Evolutionary conservation across 1,284 basidiomycete genomes (phyloP).

Genomic region (Gomphus bonarii): DNA sequence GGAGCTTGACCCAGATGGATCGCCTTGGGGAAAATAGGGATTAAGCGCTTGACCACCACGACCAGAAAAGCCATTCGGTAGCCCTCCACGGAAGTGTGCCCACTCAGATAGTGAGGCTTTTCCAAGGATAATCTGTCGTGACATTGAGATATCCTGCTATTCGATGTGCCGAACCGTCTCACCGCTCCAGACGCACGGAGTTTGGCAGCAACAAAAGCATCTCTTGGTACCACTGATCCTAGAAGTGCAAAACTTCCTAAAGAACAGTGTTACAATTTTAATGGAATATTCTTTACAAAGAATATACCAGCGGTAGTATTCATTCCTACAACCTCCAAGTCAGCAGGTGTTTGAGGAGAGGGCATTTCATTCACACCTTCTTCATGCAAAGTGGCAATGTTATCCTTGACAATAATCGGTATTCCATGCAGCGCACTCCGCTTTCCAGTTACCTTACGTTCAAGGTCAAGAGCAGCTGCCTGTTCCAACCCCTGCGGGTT

Average conservation of each 20-base stretch:
- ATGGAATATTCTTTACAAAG: neutral
- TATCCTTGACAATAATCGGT: constrained; percentile 27
- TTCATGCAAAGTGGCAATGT: constrained; percentile 14
- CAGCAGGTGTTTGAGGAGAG: neutral
- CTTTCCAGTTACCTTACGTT: constrained; percentile 15
- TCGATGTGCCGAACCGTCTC: neutral
- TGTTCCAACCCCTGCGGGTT: constrained; percentile 19
- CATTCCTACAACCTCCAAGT: constrained; percentile 8
- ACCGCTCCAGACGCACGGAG: constrained; percentile 22
- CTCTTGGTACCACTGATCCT: neutral
- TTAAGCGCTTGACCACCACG: constrained; percentile 30
- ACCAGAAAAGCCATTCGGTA: constrained; percentile 28
- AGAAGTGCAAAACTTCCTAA: neutral
- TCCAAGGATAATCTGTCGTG: constrained; percentile 15
- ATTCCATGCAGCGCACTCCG: constrained; percentile 24
- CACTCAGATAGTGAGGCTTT: constrained; percentile 23
- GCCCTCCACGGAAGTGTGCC: constrained; percentile 20
- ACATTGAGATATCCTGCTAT: neutral
- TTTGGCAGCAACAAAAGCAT: neutral
- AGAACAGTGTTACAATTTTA: neutral
- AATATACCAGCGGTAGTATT: constrained; percentile 13
- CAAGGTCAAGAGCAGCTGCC: constrained; percentile 18
- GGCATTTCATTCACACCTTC: constrained; percentile 12
- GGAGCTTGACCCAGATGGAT: constrained; percentile 12
- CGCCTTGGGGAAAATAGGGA: constrained; percentile 28